Evolutionary conservation across 2,329 filamentous ascomycete species (phyloP).

Genomic region (Ploettnerulaceae sp.): DNA sequence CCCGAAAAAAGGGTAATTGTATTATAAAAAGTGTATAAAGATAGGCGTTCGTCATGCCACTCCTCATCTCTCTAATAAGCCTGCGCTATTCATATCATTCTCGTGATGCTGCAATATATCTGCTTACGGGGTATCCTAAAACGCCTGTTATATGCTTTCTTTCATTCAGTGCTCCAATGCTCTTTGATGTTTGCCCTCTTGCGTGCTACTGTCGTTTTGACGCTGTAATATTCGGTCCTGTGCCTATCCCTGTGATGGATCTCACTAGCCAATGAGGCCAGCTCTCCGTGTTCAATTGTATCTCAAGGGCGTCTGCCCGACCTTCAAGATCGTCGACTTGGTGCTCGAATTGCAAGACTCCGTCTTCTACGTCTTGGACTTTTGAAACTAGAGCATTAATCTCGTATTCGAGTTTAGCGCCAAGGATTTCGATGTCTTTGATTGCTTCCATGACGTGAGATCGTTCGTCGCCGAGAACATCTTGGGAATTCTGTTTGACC

Average conservation of each 20-base stretch:
- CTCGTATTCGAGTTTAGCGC: constrained; percentile 89
- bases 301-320: constrained; percentile 57
- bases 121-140: constrained; percentile 29
- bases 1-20: constrained; percentile 17
- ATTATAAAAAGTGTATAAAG: constrained; percentile 21
- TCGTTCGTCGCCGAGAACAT: constrained; percentile 65
- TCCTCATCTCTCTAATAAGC: constrained; percentile 5
- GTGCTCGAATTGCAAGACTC: constrained; percentile 71
- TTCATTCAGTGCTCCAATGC: constrained; percentile 11
- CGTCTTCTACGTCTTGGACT: constrained; percentile 82
- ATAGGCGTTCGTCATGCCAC: constrained; percentile 23
- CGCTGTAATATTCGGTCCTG: constrained; percentile 28
- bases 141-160: constrained; percentile 26
- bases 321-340: constrained; percentile 69
- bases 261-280: constrained; percentile 34
- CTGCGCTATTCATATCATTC: not conserved
- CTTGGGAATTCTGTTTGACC: constrained; percentile 61
- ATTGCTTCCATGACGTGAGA: constrained; percentile 63
- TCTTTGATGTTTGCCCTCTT: constrained; percentile 4
- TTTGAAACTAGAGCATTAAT: constrained; percentile 73
- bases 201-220: constrained; percentile 11
- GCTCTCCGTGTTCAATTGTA: constrained; percentile 30
- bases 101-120: constrained; percentile 20
- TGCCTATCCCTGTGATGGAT: constrained; percentile 33
- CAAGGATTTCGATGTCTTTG: constrained; percentile 73